These are phyloP conservation scores for Phyllostachys edulis DNA, from an alignment of 176 grass and related monocot genomes.

Conservation along the genomic window DNA sequence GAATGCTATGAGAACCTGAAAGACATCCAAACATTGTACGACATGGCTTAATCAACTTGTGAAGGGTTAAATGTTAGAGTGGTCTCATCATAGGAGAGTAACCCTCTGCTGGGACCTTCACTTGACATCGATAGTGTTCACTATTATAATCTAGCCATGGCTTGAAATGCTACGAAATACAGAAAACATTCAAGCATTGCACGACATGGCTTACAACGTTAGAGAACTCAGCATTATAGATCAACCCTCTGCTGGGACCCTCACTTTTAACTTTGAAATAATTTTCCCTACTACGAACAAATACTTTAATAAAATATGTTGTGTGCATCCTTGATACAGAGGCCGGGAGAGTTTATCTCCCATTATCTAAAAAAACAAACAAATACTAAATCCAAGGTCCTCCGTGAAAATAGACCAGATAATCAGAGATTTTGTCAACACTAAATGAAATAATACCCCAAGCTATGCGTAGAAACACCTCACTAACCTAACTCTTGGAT, in stretches of 20 bases:
- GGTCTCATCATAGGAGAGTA: neutral
- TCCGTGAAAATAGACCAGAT: neutral
- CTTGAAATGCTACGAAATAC: conserved; percentile 39
- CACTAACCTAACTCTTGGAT: neutral
- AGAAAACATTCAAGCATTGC: conserved; percentile 29
- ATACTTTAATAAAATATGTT: too few relatives aligned
- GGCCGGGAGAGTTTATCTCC: too few relatives aligned
- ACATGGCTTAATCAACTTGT: neutral
- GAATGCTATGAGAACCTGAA: neutral
- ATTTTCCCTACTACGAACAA: neutral
- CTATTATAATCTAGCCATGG: conserved; percentile 2
- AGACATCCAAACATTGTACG: neutral
- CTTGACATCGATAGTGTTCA: neutral
- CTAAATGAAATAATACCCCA: neutral
- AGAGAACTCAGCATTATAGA: conserved; percentile 24
- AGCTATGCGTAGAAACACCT: neutral
- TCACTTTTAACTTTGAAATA: conserved; percentile 7
- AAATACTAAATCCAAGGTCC: neutral
- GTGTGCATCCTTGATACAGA: too few relatives aligned
- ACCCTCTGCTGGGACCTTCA: neutral
- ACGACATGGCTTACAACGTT: conserved; percentile 32
- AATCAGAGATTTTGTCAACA: neutral
- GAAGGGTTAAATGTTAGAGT: neutral
- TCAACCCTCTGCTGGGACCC: conserved; percentile 44
- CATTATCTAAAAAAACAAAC: too few relatives aligned